Evolutionary conservation across 2,329 filamentous ascomycete genomes (phyloP).

Genomic region (Rosellinia necatrix): DNA sequence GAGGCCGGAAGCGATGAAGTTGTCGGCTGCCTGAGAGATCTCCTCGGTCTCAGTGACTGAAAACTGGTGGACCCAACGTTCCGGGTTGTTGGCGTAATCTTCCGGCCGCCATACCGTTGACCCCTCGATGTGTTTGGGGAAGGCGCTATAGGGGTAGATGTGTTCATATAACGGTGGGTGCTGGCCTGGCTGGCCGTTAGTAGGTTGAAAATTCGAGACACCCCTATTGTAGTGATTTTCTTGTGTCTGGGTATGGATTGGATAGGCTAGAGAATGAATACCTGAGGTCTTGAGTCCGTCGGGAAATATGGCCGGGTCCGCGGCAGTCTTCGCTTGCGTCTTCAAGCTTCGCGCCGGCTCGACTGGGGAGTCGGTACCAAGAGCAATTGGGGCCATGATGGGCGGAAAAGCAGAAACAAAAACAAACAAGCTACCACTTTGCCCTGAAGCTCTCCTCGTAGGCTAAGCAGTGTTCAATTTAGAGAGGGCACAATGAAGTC

Average conservation of each 20-base stretch:
- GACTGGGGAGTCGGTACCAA: constrained; percentile 29
- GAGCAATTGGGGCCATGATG: constrained; percentile 37
- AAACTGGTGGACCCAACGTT: constrained; percentile 72
- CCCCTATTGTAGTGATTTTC: neutral
- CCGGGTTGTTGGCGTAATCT: constrained; percentile 64
- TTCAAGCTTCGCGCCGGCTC: constrained; percentile 34
- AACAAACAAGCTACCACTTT: neutral
- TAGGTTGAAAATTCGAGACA: constrained; percentile 30
- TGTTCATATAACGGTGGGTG: constrained; percentile 66
- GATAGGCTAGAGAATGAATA: no score
- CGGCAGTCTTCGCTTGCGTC: constrained; percentile 29
- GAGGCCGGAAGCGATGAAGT: constrained; percentile 61
- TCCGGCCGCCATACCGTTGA: constrained; percentile 69
- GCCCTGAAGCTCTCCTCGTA: neutral
- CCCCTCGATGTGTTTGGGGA: constrained; percentile 68
- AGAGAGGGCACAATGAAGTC: neutral
- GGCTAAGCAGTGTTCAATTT: neutral
- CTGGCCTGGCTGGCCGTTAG: constrained; percentile 56
- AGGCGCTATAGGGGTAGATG: constrained; percentile 66
- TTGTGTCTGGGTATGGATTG: no score
- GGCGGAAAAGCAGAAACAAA: neutral
- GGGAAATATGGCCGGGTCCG: constrained; percentile 58
- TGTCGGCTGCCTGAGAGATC: constrained; percentile 64
- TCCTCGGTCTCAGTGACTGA: constrained; percentile 64
- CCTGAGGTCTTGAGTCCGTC: constrained; percentile 65